Conservation (phyloP, 306 rosid genomes). For the Glycine tomentella region DNA sequence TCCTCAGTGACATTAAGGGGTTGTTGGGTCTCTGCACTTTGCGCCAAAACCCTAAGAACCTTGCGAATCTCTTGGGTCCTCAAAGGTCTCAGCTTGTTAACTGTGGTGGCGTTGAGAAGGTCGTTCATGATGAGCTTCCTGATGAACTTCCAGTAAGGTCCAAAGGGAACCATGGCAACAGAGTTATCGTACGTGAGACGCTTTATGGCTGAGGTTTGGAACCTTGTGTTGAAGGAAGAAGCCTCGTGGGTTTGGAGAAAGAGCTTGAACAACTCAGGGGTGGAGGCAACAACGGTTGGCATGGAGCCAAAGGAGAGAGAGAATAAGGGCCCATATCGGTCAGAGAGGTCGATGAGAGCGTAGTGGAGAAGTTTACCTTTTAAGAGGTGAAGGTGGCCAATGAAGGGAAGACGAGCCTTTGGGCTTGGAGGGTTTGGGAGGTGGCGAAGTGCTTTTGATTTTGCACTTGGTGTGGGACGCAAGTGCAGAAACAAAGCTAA, state of each 20-base stretch:
- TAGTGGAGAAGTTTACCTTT: conserved; percentile 44
- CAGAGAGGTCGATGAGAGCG: conserved; percentile 44
- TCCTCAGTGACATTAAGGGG: conserved; percentile 48
- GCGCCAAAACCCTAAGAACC: conserved; percentile 35
- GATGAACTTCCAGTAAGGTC: conserved; percentile 57
- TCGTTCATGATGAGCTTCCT: conserved; percentile 50
- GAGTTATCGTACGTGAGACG: conserved; percentile 50
- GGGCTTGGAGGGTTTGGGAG: conserved; percentile 61
- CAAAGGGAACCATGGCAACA: conserved; percentile 54
- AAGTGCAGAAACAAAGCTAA: conserved; percentile 38
- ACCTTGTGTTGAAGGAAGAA: conserved; percentile 42
- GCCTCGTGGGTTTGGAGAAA: conserved; percentile 56
- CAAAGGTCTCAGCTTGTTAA: conserved; percentile 28
- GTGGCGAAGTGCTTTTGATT: conserved; percentile 45
- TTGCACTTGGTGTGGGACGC: conserved; percentile 37
- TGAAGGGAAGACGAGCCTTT: conserved; percentile 46
- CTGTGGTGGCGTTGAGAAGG: conserved; percentile 45
- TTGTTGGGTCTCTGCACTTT: conserved; percentile 34
- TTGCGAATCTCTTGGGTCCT: conserved; percentile 43
- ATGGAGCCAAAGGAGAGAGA: conserved; percentile 59
- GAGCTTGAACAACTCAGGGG: conserved; percentile 51
- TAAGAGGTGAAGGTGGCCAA: conserved; percentile 49
- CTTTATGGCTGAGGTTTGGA: conserved; percentile 34
- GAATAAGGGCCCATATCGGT: conserved; percentile 49
- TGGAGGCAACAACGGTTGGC: conserved; percentile 48